Evolutionary conservation across 2,329 filamentous ascomycete species (phyloP).

Genomic region (Colletotrichum chlorophyti): DNA sequence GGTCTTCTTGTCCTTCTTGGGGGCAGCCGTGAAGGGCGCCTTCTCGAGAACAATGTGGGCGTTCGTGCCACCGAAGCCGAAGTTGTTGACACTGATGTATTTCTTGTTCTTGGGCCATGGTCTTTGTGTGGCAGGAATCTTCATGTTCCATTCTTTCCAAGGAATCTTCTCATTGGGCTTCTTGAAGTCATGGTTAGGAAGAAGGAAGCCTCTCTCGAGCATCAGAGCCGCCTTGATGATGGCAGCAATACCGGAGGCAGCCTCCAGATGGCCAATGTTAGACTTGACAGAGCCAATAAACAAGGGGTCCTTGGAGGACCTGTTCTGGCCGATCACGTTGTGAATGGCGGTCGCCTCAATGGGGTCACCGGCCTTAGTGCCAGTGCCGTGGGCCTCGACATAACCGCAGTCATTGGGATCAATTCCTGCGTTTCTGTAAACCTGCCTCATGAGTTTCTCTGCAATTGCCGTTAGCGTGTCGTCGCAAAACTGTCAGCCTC

Average conservation of each 20-base stretch:
- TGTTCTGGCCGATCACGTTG: conserved; percentile 45
- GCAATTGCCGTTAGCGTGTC: conserved; percentile 26
- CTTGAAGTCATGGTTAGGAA: conserved; percentile 58
- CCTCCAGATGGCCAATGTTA: conserved; percentile 60
- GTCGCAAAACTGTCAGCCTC: background rate
- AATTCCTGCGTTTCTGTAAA: conserved; percentile 41
- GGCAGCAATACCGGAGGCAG: conserved; percentile 56
- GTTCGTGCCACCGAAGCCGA: conserved; percentile 55
- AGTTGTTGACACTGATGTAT: conserved; percentile 55
- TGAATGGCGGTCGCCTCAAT: conserved; percentile 58
- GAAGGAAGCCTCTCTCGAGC: conserved; percentile 56
- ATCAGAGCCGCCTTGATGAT: conserved; percentile 60
- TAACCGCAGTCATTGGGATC: conserved; percentile 35
- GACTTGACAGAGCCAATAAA: conserved; percentile 58
- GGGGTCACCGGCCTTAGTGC: conserved; percentile 62
- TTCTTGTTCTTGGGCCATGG: conserved; percentile 57
- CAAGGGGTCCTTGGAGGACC: conserved; percentile 38
- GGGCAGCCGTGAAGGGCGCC: conserved; percentile 38
- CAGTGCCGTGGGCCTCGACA: conserved; percentile 63
- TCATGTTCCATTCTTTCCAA: conserved; percentile 56
- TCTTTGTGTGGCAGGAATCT: conserved; percentile 49
- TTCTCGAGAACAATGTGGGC: conserved; percentile 50
- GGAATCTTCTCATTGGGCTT: conserved; percentile 55
- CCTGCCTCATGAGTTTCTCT: conserved; percentile 48
- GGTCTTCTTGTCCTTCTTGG: conserved; percentile 31